A percentile compares a stretch with the other conserved stretches of the same genome.
These are phyloP conservation scores for Calonectria multiphialidica DNA, from an alignment of 2,329 filamentous ascomycete genomes.

Conservation along the genomic window DNA sequence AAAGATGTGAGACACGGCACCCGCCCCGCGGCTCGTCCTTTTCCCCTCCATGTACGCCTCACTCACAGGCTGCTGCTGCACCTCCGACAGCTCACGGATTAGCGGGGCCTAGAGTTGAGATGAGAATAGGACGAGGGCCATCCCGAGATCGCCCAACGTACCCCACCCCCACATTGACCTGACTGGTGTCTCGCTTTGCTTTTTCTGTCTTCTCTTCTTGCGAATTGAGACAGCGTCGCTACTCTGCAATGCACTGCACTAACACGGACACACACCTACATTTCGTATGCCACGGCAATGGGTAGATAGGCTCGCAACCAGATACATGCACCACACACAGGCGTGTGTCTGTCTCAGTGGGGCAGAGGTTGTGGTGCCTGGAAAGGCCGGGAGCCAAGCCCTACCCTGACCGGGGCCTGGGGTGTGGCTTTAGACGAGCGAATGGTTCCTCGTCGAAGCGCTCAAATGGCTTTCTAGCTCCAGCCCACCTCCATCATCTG, in stretches of 20 bases:
- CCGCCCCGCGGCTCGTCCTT: background rate
- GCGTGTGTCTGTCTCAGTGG: constrained; percentile 1
- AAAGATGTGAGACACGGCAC: constrained; percentile 4
- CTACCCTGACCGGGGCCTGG: background rate
- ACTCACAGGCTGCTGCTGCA: constrained; percentile 1
- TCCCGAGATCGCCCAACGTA: constrained; percentile 12
- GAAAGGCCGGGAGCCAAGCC: constrained; percentile 15
- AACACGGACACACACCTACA: constrained; percentile 4
- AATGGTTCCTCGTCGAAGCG: constrained; percentile 18
- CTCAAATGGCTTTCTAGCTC: constrained; percentile 7
- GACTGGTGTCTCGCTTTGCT: background rate
- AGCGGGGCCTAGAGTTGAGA: background rate
- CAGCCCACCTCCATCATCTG: constrained; percentile 11
- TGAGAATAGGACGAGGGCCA: constrained; percentile 11
- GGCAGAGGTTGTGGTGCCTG: constrained; percentile 11
- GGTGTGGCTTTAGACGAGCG: constrained; percentile 7
- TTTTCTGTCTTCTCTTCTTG: background rate
- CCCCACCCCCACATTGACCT: constrained; percentile 24
- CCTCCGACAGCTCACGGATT: background rate
- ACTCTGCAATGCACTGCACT: constrained; percentile 2
- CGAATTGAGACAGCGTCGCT: constrained; percentile 6
- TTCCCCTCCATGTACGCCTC: background rate
- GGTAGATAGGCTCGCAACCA: background rate
- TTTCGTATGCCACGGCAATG: background rate
- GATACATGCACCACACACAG: constrained; percentile 2